Evolutionary conservation across 768 basidiomycete species (phyloP), one percentile per base, ranked within the genome.

Genomic region (Ephemerocybe angulata): DNA sequence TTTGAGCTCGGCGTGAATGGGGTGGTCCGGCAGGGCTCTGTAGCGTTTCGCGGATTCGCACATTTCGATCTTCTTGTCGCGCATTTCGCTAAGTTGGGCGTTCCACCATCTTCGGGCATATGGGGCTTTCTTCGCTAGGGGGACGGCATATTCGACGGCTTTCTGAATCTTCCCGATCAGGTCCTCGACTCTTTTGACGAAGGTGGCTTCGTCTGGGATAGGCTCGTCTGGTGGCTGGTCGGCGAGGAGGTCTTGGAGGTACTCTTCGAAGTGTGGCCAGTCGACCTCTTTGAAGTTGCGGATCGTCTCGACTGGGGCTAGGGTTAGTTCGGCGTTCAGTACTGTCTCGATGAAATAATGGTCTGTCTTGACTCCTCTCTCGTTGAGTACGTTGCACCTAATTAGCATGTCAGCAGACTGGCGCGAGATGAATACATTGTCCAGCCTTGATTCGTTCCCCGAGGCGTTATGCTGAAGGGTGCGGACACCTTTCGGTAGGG

Each of bases 391-490:
- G 4, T 67, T 48, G 62, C 77, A 80, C 5, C 31, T 12, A 10
- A 68, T 55, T 1, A 76, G 37, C 0, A 25, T 7, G 0, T 64
- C 55, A 0, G 42, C 10, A 0, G 70, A 25, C 0, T 52, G 31
- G 0, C 44, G 33, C 4, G 70, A 59, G 28, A 60, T 56, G 54
- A 74, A 81, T 0, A 81, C 71, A 48, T 82, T 80, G 63, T 81
- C 77, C 1, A 70, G 69, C 6, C 74, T 52, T 1, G 75, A 73
- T 27, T 59, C 65, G 50, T 73, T 74, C 11, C 70, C 68, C 0
- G 73, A 66, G 1, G 25, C 43, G 0, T 33, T 33, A 0, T 68
- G 61, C 10, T 70, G 25, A 0, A 81, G 65, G 0, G 75, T 83
- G 0, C 74, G 75, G 0, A 65, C 61, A 0, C 62, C 63, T 15